Evolutionary conservation across 2,329 filamentous ascomycete species (phyloP).

Genomic region (Penicillium expansum): DNA sequence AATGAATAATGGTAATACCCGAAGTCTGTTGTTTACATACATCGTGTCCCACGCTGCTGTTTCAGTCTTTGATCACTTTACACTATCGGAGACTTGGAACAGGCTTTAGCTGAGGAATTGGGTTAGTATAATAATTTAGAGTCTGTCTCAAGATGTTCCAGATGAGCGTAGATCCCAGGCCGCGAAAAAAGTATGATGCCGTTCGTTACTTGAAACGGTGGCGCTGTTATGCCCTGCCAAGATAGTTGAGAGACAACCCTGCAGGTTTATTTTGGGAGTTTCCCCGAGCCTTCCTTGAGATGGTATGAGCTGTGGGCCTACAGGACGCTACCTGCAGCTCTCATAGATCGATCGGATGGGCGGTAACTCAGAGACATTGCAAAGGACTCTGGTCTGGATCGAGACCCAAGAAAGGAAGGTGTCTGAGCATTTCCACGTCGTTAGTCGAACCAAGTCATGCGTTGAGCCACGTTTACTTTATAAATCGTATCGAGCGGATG

Average conservation of each 20-base stretch:
- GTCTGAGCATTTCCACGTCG: neutral
- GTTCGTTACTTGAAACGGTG: neutral
- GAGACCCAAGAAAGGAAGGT: neutral
- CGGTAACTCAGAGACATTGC: constrained; percentile 4
- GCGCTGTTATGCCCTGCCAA: constrained; percentile 1
- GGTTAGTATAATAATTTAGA: neutral
- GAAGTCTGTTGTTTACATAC: neutral
- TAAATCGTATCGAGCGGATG: neutral
- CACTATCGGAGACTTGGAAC: neutral
- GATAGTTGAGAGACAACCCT: neutral
- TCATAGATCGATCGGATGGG: constrained; percentile 8
- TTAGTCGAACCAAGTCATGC: neutral
- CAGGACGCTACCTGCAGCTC: neutral
- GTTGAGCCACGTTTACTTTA: neutral
- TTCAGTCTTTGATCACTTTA: neutral
- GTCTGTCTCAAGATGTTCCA: constrained; percentile 5
- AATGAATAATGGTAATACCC: neutral
- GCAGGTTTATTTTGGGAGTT: neutral
- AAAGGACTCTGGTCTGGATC: neutral
- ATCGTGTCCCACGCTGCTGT: constrained; percentile 9
- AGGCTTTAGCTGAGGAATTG: neutral
- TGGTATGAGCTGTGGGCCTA: neutral
- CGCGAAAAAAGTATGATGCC: neutral
- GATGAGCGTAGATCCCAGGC: neutral
- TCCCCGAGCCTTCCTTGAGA: neutral